phyloP scores from a whole-genome alignment of 306 rosid genomes.

The Acmispon strigosus region DNA sequence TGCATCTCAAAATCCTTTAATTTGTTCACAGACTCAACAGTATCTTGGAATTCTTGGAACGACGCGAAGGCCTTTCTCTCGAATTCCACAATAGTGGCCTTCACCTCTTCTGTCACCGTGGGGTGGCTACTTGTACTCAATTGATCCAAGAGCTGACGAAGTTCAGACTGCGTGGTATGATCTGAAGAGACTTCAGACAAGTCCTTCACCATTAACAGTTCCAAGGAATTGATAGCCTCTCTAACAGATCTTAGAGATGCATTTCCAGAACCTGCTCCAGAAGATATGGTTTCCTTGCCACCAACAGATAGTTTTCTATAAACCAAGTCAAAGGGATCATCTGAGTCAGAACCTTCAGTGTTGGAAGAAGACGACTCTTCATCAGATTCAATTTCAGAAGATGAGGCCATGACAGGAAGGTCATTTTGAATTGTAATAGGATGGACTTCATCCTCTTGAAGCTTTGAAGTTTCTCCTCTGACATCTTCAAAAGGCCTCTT shows the following conservation, averaged over 20 bases:
- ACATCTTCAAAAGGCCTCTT: neutral
- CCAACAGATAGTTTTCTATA: neutral
- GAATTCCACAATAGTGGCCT: neutral
- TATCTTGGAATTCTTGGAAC: neutral
- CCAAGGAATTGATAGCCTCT: neutral
- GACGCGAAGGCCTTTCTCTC: neutral
- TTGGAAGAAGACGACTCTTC: too few relatives aligned
- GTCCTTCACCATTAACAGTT: neutral
- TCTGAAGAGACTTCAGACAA: constrained; percentile 8
- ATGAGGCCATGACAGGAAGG: neutral
- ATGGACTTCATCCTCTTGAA: neutral
- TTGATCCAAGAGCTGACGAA: neutral
- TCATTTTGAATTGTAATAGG: neutral
- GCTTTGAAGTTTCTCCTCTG: too few relatives aligned
- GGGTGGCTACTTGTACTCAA: neutral
- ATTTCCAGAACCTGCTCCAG: neutral
- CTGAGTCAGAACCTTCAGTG: neutral
- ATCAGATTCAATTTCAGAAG: neutral
- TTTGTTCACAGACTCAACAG: neutral
- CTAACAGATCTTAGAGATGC: neutral
- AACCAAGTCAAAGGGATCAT: neutral
- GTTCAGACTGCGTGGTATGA: neutral
- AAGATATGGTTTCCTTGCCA: neutral
- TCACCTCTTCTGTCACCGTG: neutral
- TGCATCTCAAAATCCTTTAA: neutral